phyloP scores from a whole-genome alignment of 176 grass and related monocot genomes.

The Pharus latifolius region DNA sequence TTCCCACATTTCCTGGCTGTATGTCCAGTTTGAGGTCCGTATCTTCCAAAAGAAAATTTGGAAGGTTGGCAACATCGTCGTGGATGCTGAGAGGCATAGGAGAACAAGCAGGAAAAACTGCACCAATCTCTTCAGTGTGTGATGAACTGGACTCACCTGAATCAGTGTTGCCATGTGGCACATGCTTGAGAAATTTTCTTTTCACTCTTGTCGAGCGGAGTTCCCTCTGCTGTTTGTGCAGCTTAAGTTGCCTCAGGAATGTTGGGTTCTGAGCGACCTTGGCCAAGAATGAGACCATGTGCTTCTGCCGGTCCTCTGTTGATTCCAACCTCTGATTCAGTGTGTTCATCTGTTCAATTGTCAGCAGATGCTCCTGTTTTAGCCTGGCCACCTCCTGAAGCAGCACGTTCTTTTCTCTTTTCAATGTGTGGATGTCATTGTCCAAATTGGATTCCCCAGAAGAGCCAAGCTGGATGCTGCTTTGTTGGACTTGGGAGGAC shows the following conservation, averaged over 20 bases:
- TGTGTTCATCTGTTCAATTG: conserved; percentile 58
- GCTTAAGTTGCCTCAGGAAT: conserved; percentile 49
- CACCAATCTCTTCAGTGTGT: not conserved
- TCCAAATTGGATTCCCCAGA: conserved; percentile 42
- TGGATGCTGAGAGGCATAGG: not conserved
- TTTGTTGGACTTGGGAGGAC: conserved; percentile 50
- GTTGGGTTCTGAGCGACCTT: conserved; percentile 59
- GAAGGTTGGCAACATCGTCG: conserved; percentile 6
- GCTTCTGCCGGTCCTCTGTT: conserved; percentile 67
- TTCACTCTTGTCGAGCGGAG: conserved; percentile 28
- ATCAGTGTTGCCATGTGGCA: conserved; percentile 3
- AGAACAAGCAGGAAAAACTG: conserved; percentile 8
- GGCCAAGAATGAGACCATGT: conserved; percentile 83
- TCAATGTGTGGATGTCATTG: conserved; percentile 48
- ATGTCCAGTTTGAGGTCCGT: conserved; percentile 10
- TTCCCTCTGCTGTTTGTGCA: conserved; percentile 36
- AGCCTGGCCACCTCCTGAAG: conserved; percentile 55
- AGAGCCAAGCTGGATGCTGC: conserved; percentile 23
- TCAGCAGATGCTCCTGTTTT: conserved; percentile 56
- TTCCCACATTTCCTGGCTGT: conserved; percentile 10
- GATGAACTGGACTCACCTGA: conserved; percentile 37
- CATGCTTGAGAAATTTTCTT: conserved; percentile 74
- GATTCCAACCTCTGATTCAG: conserved; percentile 64
- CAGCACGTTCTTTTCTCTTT: conserved; percentile 42
- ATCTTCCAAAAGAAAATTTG: conserved; percentile 34